A percentile compares a stretch with the other conserved stretches of the same genome.
Evolutionary conservation across 306 rosid species (phyloP).

Genomic region (Cucumis cinereus): DNA sequence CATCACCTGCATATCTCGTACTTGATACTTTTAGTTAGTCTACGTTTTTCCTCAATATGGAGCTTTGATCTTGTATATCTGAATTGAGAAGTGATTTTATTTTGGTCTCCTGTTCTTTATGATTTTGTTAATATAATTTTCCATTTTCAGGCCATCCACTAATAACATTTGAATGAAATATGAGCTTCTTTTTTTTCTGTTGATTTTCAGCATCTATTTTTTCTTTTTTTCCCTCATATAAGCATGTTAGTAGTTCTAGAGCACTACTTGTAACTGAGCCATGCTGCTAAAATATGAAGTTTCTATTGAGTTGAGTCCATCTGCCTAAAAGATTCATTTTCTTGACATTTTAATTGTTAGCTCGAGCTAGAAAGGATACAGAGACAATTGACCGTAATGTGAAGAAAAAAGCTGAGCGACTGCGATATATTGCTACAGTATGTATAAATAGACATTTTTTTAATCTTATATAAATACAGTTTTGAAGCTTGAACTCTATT

Average conservation of each 20-base stretch:
- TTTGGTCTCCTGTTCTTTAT: not conserved
- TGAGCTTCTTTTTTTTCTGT: not conserved
- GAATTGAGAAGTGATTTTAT: not conserved
- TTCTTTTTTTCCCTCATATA: not conserved
- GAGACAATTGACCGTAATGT: slow-evolving; percentile 66
- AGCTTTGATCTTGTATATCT: not conserved
- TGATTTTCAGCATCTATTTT: not conserved
- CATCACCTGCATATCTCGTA: not conserved
- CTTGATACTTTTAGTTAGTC: not conserved
- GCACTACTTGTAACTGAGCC: not conserved
- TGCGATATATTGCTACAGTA: slow-evolving; percentile 58
- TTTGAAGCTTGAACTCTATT: not conserved
- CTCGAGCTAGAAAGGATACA: slow-evolving; percentile 84
- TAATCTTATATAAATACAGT: not conserved
- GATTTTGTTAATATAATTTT: not conserved
- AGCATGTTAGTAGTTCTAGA: not conserved
- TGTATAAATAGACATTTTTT: slow-evolving; percentile 17
- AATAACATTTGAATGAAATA: not conserved
- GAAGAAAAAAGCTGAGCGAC: slow-evolving; percentile 68
- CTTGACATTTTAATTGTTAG: slow-evolving; percentile 28
- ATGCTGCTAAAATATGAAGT: not conserved
- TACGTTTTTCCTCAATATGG: not conserved
- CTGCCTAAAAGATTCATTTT: slow-evolving; percentile 3
- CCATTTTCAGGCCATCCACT: not conserved
- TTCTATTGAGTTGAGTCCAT: not conserved